These are phyloP conservation scores for Boletus sensibilis DNA, from an alignment of 768 basidiomycete species.

Conservation along the genomic window DNA sequence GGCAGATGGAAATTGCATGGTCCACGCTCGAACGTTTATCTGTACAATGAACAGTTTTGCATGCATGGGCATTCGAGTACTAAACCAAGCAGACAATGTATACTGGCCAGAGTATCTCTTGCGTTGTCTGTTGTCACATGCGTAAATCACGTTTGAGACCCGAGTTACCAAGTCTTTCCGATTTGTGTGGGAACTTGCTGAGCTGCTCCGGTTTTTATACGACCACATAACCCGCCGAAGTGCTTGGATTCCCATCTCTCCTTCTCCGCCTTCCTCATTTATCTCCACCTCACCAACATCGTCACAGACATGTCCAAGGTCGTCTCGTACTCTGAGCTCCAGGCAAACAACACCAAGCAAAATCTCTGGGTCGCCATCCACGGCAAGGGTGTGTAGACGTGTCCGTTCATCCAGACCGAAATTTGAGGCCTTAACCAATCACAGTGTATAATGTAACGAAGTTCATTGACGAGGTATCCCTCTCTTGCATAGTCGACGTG, in stretches of 20 bases:
- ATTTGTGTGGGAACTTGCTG: slow-evolving; percentile 31
- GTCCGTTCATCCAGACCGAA: not conserved
- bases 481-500: not conserved
- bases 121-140: not conserved
- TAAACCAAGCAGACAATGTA: slow-evolving; percentile 58
- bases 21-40: slow-evolving; percentile 78
- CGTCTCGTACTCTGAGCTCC: slow-evolving; percentile 73
- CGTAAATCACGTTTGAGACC: too few species aligned
- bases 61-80: slow-evolving; percentile 71
- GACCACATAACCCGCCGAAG: not conserved
- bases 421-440: slow-evolving; percentile 5
- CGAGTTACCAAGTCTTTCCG: not conserved
- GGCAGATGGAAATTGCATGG: slow-evolving; percentile 60
- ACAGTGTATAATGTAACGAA: slow-evolving; percentile 91
- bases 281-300: slow-evolving; percentile 7
- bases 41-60: slow-evolving; percentile 31
- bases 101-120: not conserved
- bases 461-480: slow-evolving; percentile 88
- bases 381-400: slow-evolving; percentile 63
- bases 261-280: slow-evolving; percentile 11
- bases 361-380: slow-evolving; percentile 80
- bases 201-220: slow-evolving; percentile 21
- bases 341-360: slow-evolving; percentile 71
- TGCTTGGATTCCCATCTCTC: slow-evolving; percentile 4
- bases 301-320: slow-evolving; percentile 46